These are phyloP conservation scores for Thyridium curvatum DNA, from an alignment of 2,329 filamentous ascomycete genomes.

Conservation along the genomic window DNA sequence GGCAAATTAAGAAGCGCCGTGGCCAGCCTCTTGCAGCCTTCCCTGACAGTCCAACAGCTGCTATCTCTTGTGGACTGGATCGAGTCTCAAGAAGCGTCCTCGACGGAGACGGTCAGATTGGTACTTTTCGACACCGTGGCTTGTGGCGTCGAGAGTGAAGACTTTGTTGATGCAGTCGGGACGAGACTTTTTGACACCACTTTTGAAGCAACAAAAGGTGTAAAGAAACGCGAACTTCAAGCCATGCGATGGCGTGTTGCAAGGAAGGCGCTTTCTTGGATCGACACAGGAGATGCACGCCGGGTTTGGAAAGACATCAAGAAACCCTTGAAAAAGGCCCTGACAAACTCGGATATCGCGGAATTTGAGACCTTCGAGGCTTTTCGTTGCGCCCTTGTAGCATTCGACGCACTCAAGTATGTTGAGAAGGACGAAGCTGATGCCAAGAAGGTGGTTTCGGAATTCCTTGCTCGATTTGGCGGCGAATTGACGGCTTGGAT, in stretches of 20 bases:
- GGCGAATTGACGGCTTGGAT: too few species aligned
- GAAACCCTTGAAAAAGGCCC: constrained; percentile 12
- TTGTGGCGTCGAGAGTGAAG: constrained; percentile 32
- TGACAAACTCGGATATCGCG: constrained; percentile 12
- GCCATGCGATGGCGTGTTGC: constrained; percentile 15
- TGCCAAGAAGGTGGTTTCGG: constrained; percentile 14
- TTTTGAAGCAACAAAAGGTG: constrained; percentile 1
- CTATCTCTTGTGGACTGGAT: constrained; percentile 36
- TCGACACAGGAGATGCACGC: constrained; percentile 13
- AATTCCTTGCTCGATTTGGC: constrained; percentile 13
- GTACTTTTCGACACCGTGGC: constrained; percentile 36
- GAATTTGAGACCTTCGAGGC: constrained; percentile 18
- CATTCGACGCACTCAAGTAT: constrained; percentile 19
- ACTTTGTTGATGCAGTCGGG: constrained; percentile 34
- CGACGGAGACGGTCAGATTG: constrained; percentile 24
- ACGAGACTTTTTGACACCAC: constrained; percentile 29
- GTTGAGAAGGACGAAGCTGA: constrained; percentile 15
- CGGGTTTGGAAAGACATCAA: constrained; percentile 18
- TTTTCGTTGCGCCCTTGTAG: constrained; percentile 19
- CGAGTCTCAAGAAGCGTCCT: constrained; percentile 19
- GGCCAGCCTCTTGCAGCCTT: constrained; percentile 27
- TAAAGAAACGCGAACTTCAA: neutral
- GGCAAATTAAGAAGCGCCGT: constrained; percentile 14
- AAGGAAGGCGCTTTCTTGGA: constrained; percentile 17
- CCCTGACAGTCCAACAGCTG: constrained; percentile 38